Evolutionary conservation across 495 filamentous ascomycete genomes (phyloP).

Genomic region (Penicillium herquei): DNA sequence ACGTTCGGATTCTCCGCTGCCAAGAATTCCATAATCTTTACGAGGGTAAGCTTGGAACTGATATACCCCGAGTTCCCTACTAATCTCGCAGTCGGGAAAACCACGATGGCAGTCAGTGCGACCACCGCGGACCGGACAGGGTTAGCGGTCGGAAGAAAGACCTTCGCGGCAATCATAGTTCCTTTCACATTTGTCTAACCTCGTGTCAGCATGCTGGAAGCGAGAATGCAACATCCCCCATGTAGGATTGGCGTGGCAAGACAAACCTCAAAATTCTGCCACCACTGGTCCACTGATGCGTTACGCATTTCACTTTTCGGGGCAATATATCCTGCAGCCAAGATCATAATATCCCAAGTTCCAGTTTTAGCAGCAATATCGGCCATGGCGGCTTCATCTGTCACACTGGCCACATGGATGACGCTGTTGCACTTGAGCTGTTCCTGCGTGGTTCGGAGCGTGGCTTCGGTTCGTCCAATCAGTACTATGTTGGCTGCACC

Average conservation of each 20-base stretch:
- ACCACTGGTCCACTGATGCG: slow-evolving; percentile 31
- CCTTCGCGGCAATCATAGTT: slow-evolving; percentile 30
- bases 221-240: neutral
- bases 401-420: slow-evolving; percentile 15
- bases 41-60: slow-evolving; percentile 36
- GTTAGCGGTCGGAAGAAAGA: slow-evolving; percentile 37
- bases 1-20: slow-evolving; percentile 39
- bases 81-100: slow-evolving; percentile 17
- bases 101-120: slow-evolving; percentile 19
- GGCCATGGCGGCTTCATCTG: slow-evolving; percentile 19
- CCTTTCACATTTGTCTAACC: slow-evolving; percentile 41
- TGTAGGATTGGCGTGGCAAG: neutral
- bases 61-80: slow-evolving; percentile 34
- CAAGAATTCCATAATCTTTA: slow-evolving; percentile 40
- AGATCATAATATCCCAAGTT: slow-evolving; percentile 35
- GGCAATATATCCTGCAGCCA: slow-evolving; percentile 30
- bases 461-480: slow-evolving; percentile 28
- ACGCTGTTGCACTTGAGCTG: slow-evolving; percentile 1
- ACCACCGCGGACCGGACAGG: slow-evolving; percentile 30
- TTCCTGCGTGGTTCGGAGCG: slow-evolving; percentile 21
- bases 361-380: slow-evolving; percentile 22
- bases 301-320: slow-evolving; percentile 17
- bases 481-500: slow-evolving; percentile 35
- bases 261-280: slow-evolving; percentile 31
- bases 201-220: neutral